phyloP scores from a whole-genome alignment of 441 rosid genomes.

The Populus trichocarpa region DNA sequence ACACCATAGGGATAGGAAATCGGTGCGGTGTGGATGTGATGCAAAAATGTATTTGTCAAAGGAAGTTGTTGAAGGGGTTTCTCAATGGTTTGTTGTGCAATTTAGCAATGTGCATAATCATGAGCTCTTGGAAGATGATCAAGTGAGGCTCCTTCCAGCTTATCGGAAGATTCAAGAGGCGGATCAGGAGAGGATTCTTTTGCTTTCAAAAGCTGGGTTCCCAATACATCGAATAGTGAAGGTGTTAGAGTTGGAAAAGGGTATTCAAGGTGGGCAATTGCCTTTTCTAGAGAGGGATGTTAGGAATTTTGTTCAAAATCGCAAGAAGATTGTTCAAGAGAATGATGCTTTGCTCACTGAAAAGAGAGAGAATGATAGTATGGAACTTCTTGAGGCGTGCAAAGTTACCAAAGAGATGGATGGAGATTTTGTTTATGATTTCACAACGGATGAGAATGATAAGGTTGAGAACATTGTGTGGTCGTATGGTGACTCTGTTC shows the following conservation, averaged over 20 bases:
- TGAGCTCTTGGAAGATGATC: slow-evolving; percentile 88
- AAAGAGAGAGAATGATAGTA: slow-evolving; percentile 61
- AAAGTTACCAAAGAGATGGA: slow-evolving; percentile 65
- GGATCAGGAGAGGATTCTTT: slow-evolving; percentile 88
- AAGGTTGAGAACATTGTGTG: slow-evolving; percentile 85
- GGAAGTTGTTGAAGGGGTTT: slow-evolving; percentile 54
- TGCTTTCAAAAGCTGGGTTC: slow-evolving; percentile 91
- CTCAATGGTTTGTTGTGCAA: slow-evolving; percentile 84
- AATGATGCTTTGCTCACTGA: slow-evolving; percentile 77
- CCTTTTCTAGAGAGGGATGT: slow-evolving; percentile 96
- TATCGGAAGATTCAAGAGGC: slow-evolving; percentile 83
- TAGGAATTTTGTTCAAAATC: slow-evolving; percentile 76
- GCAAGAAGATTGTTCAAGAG: slow-evolving; percentile 84
- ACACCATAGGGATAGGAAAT: slow-evolving; percentile 86
- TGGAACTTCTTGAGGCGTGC: slow-evolving; percentile 80
- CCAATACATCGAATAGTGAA: slow-evolving; percentile 82
- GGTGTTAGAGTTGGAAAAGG: slow-evolving; percentile 80
- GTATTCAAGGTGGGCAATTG: slow-evolving; percentile 77
- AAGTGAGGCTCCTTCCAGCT: slow-evolving; percentile 87
- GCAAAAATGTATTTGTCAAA: slow-evolving; percentile 78
- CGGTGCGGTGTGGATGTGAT: slow-evolving; percentile 92
- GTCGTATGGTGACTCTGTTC: slow-evolving; percentile 67
- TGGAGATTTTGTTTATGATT: slow-evolving; percentile 57
- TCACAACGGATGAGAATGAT: slow-evolving; percentile 50
- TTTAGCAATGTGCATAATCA: slow-evolving; percentile 96